phyloP scores from a whole-genome alignment of 2,329 filamentous ascomycete species.

The Paracorniculantispora psalliotae region DNA sequence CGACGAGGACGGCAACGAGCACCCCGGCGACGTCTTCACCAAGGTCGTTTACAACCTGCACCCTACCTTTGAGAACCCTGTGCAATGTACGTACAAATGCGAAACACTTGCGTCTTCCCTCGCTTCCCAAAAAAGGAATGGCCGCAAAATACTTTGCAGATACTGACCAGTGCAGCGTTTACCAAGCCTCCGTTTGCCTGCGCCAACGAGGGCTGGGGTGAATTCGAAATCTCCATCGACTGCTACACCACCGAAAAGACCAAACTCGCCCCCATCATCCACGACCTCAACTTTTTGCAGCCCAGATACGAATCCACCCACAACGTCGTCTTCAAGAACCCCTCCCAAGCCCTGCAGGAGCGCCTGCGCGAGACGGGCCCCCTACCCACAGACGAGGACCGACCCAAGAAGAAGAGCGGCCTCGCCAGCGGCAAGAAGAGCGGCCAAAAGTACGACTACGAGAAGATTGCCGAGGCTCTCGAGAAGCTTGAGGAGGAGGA shows the following conservation, averaged over 20 bases:
- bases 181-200: constrained; percentile 83
- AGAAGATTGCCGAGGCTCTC: constrained; percentile 90
- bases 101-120: neutral
- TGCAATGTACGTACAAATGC: constrained; percentile 64
- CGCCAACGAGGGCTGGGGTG: constrained; percentile 93
- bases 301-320: constrained; percentile 80
- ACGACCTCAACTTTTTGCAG: constrained; percentile 88
- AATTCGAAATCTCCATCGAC: constrained; percentile 91
- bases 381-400: constrained; percentile 68
- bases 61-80: constrained; percentile 83
- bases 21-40: constrained; percentile 79
- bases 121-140: no score
- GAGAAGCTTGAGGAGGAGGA: constrained; percentile 90
- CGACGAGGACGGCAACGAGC: constrained; percentile 80
- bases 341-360: constrained; percentile 77
- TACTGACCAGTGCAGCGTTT: constrained; percentile 50
- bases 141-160: no score
- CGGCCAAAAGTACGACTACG: constrained; percentile 73
- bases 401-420: constrained; percentile 55
- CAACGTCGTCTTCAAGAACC: constrained; percentile 82
- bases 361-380: constrained; percentile 78
- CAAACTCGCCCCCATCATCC: constrained; percentile 66
- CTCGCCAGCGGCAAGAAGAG: constrained; percentile 64
- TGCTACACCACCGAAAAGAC: constrained; percentile 82
- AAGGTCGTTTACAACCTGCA: constrained; percentile 92